Evolutionary conservation across 305 asterid species (phyloP), one percentile per base, ranked within the genome.

Genomic region (Fraxinus albicans): DNA sequence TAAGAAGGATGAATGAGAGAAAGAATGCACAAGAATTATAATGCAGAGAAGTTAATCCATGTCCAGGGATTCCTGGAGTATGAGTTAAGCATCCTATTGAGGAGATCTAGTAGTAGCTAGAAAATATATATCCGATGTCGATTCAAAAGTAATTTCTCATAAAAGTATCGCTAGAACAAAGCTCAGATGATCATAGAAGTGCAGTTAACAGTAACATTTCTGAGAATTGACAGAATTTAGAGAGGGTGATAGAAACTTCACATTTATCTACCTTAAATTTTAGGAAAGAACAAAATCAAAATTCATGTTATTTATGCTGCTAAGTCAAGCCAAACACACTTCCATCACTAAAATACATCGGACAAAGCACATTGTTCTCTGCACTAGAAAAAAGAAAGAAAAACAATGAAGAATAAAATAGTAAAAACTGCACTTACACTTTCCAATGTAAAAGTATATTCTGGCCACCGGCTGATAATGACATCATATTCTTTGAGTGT

Each of bases 401-500:
- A 36, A 34, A 75, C 8, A n/a, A 70, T 40, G 63, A 81, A 55
- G 55, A 10, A 73, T 36, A 44, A 35, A 33, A 9, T 23, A 13
- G 47, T n/a, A 19, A 42, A 77, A 69, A 76, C 31, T 80, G 21
- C 21, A 65, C 94, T 9, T 91, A 95, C 98, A 89, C 87, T 88
- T 88, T 96, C 99, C 88, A 96, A 83, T 0, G 90, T 86, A 73
- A 91, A 87, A 76, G 95, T 88, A 79, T 96, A 96, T 80, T 96
- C 98, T 0, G 98, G 99, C 99, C 99, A 96, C 50, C 98, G 95
- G 55, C 92, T 87, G 80, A 96, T 93, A 58, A 96, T 89, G 85
- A 91, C 92, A 78, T 96, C 97, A 78, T 91, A 96, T 72, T 94
- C 98, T 10, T 85, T 84, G 74, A 94, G 91, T 2, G 93, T 91